Base-by-base conservation (phyloP, 495 filamentous ascomycete genomes). In the Cryomyces antarcticus region DNA sequence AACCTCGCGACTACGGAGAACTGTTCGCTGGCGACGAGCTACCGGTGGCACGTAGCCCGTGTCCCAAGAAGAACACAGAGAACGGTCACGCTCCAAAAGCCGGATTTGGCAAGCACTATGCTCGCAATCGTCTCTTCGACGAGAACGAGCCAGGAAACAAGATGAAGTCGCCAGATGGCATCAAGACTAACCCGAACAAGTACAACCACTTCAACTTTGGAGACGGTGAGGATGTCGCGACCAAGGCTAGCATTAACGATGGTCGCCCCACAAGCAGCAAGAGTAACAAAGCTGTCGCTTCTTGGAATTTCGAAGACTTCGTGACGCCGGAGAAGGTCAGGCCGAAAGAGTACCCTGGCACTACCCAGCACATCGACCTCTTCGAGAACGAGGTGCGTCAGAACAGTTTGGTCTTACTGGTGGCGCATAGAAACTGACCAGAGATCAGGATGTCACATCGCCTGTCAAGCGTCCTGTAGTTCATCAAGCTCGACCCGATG, bases 281-380 rank as follows among this genome's bases (percentile, higher is more conserved):
- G 28, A 70, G 70, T 53, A 67, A 68, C 37, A 84, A 80, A 60
- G 72, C 81, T 54, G 60, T 60, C 28, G 70, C 70, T 36, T 72
- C 79, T 41, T 93, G 86, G 85, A 75, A 75, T 37, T 93, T 93
- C 59, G 78, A 81, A 37, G 84, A 92, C 57, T 88, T 88, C 52
- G 60, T 62, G 13, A 88, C 86, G 4, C 87, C 89, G 0, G 66
- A 77, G 48, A 93, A 92, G 61, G 29, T 59, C 63, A 65, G 65
- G 39, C 51, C 55, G 4, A 51, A 73, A 45, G 46, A 54, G 17
- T 62, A 65, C 13, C 62, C 66, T 7, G 65, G 70, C 29, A 68
- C 74, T 44, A 66, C 12, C 33, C 33, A 13, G 12, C 33, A 36
- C 33, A 10, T 36, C 12, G 33, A 36, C 33, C 12, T 36, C 27